Evolutionary conservation across 2,329 filamentous ascomycete genomes (phyloP), one percentile per base, ranked within the genome.

Genomic region (Colletotrichum sp.): DNA sequence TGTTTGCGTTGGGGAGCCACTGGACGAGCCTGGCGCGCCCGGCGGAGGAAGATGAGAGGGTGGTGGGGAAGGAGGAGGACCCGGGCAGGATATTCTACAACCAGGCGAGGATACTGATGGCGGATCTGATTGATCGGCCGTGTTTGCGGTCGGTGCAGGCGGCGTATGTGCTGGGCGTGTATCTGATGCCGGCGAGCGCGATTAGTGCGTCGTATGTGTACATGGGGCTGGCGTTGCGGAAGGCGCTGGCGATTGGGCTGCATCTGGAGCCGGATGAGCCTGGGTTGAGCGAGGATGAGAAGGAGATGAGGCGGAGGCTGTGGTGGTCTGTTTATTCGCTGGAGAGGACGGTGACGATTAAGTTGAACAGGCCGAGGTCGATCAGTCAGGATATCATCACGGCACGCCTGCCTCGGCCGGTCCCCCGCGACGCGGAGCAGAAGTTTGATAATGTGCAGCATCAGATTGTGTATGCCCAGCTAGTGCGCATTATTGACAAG

Each of bases 171-270:
- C 39, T 85, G 7, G 83, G 83, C 1, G 83, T 85, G 7, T 85
- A 85, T 57, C 74, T 84, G 3, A 79, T 85, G 78, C 83, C 84
- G 1, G 77, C 81, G 13, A 83, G 79, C 65, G 82, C 84, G 0
- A 81, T 84, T 60, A 82, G 82, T 8, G 82, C 83, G 4, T 84
- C 83, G 0, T 82, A 83, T 30, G 74, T 83, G 10, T 83, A 83
- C 57, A 80, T 83, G 78, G 81, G 82, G 1, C 30, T 83, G 7
- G 81, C 81, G 3, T 61, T 83, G 13, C 72, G 81, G 7, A 83
- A 83, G 32, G 81, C 81, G 1, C 34, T 83, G 32, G 80, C 80
- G 13, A 76, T 81, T 36, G 82, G 81, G 26, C 76, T 83, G 1
- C 81, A 83, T 66, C 78, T 80, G 16, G 74, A 78, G 18, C 74